phyloP scores from a whole-genome alignment of 768 basidiomycete genomes.

The Mycena maculata region DNA sequence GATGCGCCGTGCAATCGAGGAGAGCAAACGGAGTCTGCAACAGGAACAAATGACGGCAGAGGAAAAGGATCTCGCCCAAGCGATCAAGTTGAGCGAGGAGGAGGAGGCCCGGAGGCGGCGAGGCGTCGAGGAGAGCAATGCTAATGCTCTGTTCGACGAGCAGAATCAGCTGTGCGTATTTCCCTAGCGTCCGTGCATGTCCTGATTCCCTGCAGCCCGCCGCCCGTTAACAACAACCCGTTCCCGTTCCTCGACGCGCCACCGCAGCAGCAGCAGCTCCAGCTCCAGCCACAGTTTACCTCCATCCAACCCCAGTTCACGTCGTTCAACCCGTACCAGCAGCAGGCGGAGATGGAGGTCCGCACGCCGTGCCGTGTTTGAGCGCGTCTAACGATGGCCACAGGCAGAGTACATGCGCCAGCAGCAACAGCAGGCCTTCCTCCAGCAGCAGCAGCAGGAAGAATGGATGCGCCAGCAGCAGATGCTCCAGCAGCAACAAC shows the following conservation, averaged over 20 bases:
- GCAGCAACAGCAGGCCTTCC: conserved; percentile 55
- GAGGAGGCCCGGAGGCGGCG: conserved; percentile 85
- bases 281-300: conserved; percentile 82
- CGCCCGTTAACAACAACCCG: conserved; percentile 59
- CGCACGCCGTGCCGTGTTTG: conserved; percentile 50
- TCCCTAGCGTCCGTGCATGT: conserved; percentile 1
- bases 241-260: conserved; percentile 75
- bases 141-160: conserved; percentile 87
- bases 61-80: conserved; percentile 87
- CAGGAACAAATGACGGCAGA: conserved; percentile 79
- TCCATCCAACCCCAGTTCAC: conserved; percentile 85
- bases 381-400: conserved; percentile 2
- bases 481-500: conserved; percentile 60
- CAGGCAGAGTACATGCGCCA: conserved; percentile 81
- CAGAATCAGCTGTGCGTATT: conserved; percentile 76
- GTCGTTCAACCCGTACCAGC: conserved; percentile 94
- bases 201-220: conserved; percentile 39
- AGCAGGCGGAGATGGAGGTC: conserved; percentile 90
- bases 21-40: conserved; percentile 79
- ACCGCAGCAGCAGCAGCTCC: conserved; percentile 53
- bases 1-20: conserved; percentile 86
- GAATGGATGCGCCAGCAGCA: conserved; percentile 58
- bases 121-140: conserved; percentile 79
- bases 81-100: conserved; percentile 88
- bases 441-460: conserved; percentile 56